Percentiles rank a stretch among this genome's conserved stretches.
phyloP scores from a whole-genome alignment of 495 filamentous ascomycete species.

The Neurospora terricola region DNA sequence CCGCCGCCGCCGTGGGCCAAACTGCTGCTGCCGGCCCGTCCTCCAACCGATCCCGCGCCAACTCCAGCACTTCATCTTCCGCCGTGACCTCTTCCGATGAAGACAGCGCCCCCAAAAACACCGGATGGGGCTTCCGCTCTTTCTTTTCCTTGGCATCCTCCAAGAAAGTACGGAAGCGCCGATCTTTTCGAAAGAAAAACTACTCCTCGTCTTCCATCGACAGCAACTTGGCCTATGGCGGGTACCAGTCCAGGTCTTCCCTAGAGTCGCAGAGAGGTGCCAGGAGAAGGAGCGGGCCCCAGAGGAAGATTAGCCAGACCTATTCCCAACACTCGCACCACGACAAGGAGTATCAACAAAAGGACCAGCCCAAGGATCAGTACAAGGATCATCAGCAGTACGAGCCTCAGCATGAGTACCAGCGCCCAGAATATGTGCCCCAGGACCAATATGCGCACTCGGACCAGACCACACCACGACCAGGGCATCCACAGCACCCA shows the following conservation, averaged over 20 bases:
- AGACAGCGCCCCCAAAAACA: slow-evolving; percentile 34
- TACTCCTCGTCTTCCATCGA: slow-evolving; percentile 39
- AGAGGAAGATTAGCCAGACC: slow-evolving; percentile 2
- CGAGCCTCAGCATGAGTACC: slow-evolving; percentile 3
- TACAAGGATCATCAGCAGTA: neutral
- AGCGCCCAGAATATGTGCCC: slow-evolving; percentile 1
- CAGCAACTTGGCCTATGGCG: slow-evolving; percentile 46
- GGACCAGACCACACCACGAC: neutral
- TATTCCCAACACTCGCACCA: neutral
- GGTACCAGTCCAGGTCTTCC: slow-evolving; percentile 36
- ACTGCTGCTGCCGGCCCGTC: slow-evolving; percentile 22
- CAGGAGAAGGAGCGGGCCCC: slow-evolving; percentile 4
- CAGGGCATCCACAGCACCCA: neutral
- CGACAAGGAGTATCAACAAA: neutral
- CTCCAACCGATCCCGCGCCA: slow-evolving; percentile 23
- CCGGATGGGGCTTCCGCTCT: slow-evolving; percentile 27
- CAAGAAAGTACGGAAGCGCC: slow-evolving; percentile 35
- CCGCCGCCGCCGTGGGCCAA: slow-evolving; percentile 13
- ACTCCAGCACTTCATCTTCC: slow-evolving; percentile 28
- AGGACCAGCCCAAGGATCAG: neutral
- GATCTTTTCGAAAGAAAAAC: slow-evolving; percentile 35
- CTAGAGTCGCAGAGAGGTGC: slow-evolving; percentile 13
- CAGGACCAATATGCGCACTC: slow-evolving; percentile 1
- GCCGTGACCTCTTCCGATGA: slow-evolving; percentile 38
- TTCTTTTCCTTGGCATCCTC: slow-evolving; percentile 30